Evolutionary conservation across 2,329 filamentous ascomycete species (phyloP), one percentile per base, ranked within the genome.

Genomic region (Alternaria brassicae): DNA sequence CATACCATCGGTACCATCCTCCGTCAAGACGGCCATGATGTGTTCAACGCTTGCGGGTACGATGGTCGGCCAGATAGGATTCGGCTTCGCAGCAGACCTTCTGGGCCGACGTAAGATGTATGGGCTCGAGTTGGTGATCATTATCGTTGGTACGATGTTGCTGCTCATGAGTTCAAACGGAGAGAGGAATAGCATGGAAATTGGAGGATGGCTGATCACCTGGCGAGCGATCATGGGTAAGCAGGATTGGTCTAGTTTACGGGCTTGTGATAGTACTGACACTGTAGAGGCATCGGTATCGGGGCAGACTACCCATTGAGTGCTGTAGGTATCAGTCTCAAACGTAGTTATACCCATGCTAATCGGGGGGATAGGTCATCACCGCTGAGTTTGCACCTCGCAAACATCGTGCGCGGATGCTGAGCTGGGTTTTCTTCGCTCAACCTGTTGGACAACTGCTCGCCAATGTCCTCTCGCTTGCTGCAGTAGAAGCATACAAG

Each of bases 351-450:
- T 30, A 51, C 13, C 17, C 9, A 15, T 13, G 27, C 54, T 63
- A 23, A 63, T 36, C 41, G 32, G 27, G 13, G 37, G 3, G 6
- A 6, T 28, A 66, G 63, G 61, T 73, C 28, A 79, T 80, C 19
- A 77, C 75, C 4, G 68, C 73, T 3, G 78, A 80, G 50, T 80
- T 78, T 68, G 73, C 78, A 4, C 76, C 78, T 3, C 65, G 73
- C 15, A 73, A 72, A 48, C 69, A 71, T 45, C 69, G 79, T 25
- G 78, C 73, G 3, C 66, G 78, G n/a, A 80, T 81, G 78, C 60
- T 81, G 60, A 72, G 73, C 28, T 74, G 74, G 53, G 77, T 81
- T 1, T 81, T 81, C 62, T 72, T 80, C 37, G 79, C 79, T 55
- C 79, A 81, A 47, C 78, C 78, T 3, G 64, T 81, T 17, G 79